A percentile compares a stretch with the other conserved stretches of the same genome.
These are phyloP conservation scores for Kentomonas sorsogonicus DNA, from an alignment of 208 protist species.

Conservation along the genomic window DNA sequence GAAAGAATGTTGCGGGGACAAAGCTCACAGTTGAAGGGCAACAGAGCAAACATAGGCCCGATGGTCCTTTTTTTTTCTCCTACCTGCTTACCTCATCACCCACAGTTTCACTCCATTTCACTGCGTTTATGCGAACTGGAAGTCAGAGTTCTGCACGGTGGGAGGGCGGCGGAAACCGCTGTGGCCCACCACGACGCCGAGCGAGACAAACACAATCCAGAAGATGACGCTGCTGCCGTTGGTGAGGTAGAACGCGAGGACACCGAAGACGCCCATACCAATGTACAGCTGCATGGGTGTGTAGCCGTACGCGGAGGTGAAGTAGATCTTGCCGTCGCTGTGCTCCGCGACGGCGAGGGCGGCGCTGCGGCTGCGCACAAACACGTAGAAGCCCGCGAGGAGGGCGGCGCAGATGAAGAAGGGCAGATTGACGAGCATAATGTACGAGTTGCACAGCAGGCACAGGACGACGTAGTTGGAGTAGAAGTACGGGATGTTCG, in stretches of 20 bases:
- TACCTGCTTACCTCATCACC: neutral
- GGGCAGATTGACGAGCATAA: constrained; percentile 70
- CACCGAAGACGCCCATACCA: constrained; percentile 41
- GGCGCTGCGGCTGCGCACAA: constrained; percentile 25
- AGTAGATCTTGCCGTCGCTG: constrained; percentile 31
- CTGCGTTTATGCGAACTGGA: constrained; percentile 40
- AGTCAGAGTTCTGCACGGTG: constrained; percentile 41
- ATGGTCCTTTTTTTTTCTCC: neutral
- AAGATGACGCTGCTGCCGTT: constrained; percentile 80
- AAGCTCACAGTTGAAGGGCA: no score
- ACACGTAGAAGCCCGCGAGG: constrained; percentile 34
- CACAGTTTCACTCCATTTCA: no score
- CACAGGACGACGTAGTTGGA: constrained; percentile 87
- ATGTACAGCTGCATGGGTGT: constrained; percentile 62
- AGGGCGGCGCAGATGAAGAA: constrained; percentile 65
- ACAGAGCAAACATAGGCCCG: no score
- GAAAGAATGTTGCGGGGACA: no score
- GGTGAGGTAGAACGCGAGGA: constrained; percentile 72
- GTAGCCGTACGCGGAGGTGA: constrained; percentile 19
- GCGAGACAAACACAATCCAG: constrained; percentile 67
- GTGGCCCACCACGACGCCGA: constrained; percentile 53
- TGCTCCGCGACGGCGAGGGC: constrained; percentile 14
- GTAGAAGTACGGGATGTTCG: constrained; percentile 81
- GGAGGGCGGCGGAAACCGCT: constrained; percentile 50
- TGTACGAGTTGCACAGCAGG: constrained; percentile 64